Evolutionary conservation across 345 rosid species (phyloP).

Genomic region (Citropsis articulata): DNA sequence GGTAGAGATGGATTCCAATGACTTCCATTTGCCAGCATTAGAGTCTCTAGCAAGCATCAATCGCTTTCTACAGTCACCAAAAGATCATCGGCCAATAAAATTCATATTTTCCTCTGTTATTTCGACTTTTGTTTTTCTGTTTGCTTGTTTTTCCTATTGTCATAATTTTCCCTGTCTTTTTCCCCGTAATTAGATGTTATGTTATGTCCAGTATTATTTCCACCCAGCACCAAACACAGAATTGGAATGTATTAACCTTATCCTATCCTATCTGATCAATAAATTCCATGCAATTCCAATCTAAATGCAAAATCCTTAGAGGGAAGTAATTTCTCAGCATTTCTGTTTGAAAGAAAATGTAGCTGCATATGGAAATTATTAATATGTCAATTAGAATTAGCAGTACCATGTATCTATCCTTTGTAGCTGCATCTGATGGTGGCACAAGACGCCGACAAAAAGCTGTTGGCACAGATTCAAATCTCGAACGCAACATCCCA

Average conservation of each 20-base stretch:
- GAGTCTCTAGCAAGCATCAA: not conserved
- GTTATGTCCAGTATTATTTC: not conserved
- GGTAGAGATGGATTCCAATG: not conserved
- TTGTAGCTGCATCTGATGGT: slow-evolving; percentile 28
- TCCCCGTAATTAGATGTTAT: not conserved
- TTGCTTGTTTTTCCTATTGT: not conserved
- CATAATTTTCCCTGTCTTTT: not conserved
- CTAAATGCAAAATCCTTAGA: not conserved
- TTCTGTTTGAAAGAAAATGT: not conserved
- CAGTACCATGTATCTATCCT: slow-evolving; percentile 38
- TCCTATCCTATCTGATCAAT: not conserved
- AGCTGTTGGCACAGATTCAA: slow-evolving; percentile 64
- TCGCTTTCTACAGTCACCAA: not conserved
- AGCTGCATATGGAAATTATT: not conserved
- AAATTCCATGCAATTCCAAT: not conserved
- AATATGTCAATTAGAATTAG: slow-evolving; percentile 7
- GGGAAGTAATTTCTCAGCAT: not conserved
- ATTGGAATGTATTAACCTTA: not conserved
- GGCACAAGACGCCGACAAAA: slow-evolving; percentile 72
- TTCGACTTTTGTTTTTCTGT: too few relatives aligned
- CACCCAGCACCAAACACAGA: not conserved
- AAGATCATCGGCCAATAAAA: not conserved
- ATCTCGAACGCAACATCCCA: slow-evolving; percentile 95
- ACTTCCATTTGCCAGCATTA: not conserved
- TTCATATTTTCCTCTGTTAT: not conserved